These are phyloP conservation scores for Erysiphe pulchra DNA, from an alignment of 2,329 filamentous ascomycete species.

Conservation along the genomic window DNA sequence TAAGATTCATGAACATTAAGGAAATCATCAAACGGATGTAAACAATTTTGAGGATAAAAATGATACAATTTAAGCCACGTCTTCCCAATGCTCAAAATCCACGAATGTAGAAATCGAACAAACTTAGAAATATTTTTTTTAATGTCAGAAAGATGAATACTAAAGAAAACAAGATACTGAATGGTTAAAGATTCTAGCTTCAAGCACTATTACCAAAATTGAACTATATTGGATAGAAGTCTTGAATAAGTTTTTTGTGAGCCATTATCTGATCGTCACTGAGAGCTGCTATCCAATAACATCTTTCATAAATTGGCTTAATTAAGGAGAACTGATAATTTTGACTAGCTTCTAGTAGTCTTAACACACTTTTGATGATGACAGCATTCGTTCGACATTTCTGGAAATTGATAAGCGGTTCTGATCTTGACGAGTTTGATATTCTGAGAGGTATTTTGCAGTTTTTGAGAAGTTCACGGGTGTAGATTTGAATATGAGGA, in stretches of 20 bases:
- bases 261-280: constrained; percentile 47
- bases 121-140: too few species aligned
- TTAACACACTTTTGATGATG: constrained; percentile 54
- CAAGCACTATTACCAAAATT: too few species aligned
- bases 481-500: constrained; percentile 64
- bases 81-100: too few species aligned
- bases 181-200: too few species aligned
- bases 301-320: constrained; percentile 52
- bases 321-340: constrained; percentile 50
- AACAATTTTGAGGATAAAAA: too few species aligned
- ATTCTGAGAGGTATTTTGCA: constrained; percentile 55
- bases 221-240: neutral
- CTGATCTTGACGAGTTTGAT: constrained; percentile 35
- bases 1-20: too few species aligned
- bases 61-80: too few species aligned
- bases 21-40: too few species aligned
- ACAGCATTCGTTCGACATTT: constrained; percentile 49
- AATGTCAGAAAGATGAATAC: too few species aligned
- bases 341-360: constrained; percentile 55
- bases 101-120: too few species aligned
- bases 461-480: constrained; percentile 62
- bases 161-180: too few species aligned
- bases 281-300: constrained; percentile 63
- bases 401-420: constrained; percentile 62
- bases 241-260: constrained; percentile 12